These are phyloP conservation scores for Sclerotiophoma versabilis DNA, from an alignment of 2,329 filamentous ascomycete species.

Conservation along the genomic window DNA sequence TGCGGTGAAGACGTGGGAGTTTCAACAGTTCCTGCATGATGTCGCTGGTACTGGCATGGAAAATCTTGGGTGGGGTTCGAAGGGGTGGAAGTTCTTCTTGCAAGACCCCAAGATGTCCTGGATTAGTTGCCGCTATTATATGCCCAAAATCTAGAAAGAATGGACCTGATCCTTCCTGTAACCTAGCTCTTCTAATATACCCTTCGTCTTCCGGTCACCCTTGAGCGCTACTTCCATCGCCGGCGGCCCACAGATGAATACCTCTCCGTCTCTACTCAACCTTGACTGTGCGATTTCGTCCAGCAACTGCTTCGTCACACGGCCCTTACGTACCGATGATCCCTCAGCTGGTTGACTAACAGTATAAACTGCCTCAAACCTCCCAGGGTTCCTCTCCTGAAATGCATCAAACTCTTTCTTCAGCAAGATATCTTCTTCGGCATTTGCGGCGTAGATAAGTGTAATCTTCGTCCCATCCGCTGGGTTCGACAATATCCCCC, in stretches of 20 bases:
- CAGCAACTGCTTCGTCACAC: conserved; percentile 65
- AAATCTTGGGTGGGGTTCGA: conserved; percentile 20
- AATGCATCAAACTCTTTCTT: conserved; percentile 62
- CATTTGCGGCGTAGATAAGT: conserved; percentile 72
- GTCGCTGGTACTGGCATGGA: conserved; percentile 34
- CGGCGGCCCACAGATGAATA: conserved; percentile 74
- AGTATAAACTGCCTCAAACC: conserved; percentile 66
- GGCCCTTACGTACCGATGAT: conserved; percentile 60
- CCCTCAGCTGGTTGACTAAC: conserved; percentile 59
- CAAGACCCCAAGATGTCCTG: conserved; percentile 42
- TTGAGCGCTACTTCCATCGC: conserved; percentile 61
- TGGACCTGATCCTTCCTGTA: neutral
- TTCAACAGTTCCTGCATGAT: conserved; percentile 41
- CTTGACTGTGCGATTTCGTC: conserved; percentile 53
- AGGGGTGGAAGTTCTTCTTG: conserved; percentile 48
- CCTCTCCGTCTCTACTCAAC: conserved; percentile 55
- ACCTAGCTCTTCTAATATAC: conserved; percentile 2
- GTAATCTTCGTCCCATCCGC: conserved; percentile 68
- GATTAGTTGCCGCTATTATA: no score
- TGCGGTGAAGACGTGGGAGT: conserved; percentile 29
- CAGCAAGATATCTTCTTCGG: conserved; percentile 67
- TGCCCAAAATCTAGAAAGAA: neutral
- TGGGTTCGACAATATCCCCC: conserved; percentile 67
- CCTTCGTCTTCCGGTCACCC: neutral
- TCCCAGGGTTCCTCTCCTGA: conserved; percentile 58